These are phyloP conservation scores for Viridothelium virens DNA, from an alignment of 495 filamentous ascomycete genomes.

Conservation along the genomic window DNA sequence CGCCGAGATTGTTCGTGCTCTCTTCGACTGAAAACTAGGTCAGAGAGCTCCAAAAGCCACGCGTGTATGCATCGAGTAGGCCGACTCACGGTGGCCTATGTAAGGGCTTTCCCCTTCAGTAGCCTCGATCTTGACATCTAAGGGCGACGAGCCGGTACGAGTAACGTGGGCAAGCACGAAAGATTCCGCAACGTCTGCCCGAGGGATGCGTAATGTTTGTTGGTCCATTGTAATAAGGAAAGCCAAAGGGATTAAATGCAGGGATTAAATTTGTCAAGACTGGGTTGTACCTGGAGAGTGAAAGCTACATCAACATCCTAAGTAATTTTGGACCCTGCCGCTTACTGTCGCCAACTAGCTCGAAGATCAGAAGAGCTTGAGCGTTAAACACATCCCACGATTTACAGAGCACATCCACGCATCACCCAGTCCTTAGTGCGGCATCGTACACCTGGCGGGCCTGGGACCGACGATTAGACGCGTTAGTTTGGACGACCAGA, in stretches of 20 bases:
- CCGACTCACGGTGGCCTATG: slow-evolving; percentile 44
- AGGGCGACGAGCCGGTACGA: slow-evolving; percentile 37
- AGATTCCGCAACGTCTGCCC: slow-evolving; percentile 35
- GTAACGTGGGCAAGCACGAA: slow-evolving; percentile 54
- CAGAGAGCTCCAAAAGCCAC: neutral
- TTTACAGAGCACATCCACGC: no score
- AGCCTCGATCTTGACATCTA: slow-evolving; percentile 57
- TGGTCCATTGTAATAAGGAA: slow-evolving; percentile 1
- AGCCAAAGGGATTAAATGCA: neutral
- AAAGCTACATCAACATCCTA: neutral
- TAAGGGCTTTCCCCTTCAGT: slow-evolving; percentile 64
- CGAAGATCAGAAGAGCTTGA: no score
- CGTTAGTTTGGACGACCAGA: neutral
- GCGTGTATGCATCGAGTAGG: neutral
- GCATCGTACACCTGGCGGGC: neutral
- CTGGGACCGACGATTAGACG: neutral
- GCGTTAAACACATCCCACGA: no score
- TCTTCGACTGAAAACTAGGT: slow-evolving; percentile 15
- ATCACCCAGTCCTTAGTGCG: neutral
- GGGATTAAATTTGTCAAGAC: neutral
- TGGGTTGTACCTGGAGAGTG: neutral
- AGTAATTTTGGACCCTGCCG: neutral
- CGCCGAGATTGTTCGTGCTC: neutral
- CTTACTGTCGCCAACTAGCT: neutral
- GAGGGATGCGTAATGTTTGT: slow-evolving; percentile 15